Evolutionary conservation across 371 early-diverging fungal species (phyloP).

Genomic region (Circinella umbellata): DNA sequence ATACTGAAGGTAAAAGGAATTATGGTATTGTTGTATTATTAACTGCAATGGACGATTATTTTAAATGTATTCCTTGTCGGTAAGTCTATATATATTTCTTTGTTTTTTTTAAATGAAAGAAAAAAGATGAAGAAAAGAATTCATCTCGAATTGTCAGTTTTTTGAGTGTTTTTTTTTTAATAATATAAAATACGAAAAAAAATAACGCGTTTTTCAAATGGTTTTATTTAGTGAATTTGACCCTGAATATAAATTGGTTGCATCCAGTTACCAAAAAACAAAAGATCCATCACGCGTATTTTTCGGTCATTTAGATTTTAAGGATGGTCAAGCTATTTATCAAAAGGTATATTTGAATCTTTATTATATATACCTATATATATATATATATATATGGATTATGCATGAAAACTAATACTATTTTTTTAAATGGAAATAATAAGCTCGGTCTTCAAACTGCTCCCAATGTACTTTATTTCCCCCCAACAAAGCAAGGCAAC

Average conservation of each 20-base stretch:
- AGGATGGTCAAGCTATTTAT: conserved; percentile 75
- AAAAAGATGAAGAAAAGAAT: not conserved
- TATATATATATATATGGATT: too few species aligned
- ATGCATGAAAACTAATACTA: too few species aligned
- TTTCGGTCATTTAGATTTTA: conserved; percentile 78
- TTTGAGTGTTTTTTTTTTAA: not conserved
- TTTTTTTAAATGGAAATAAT: too few species aligned
- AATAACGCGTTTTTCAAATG: not conserved
- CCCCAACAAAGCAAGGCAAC: conserved; percentile 66
- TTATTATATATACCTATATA: too few species aligned
- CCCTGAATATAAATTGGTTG: conserved; percentile 70
- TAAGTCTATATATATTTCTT: conserved; percentile 32
- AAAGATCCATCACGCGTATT: conserved; percentile 57
- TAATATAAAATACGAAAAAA: not conserved
- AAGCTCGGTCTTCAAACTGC: conserved; percentile 67
- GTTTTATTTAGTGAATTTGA: conserved; percentile 69
- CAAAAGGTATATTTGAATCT: conserved; percentile 45
- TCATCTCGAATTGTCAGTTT: not conserved
- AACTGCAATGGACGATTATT: conserved; percentile 73
- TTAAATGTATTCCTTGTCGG: conserved; percentile 81
- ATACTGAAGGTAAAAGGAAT: conserved; percentile 76
- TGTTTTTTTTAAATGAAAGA: not conserved
- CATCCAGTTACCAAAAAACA: conserved; percentile 60
- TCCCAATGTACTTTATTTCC: conserved; percentile 76
- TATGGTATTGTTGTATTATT: conserved; percentile 78